These are phyloP conservation scores for Diaporthe nobilis DNA, from an alignment of 2,329 filamentous ascomycete species.

Conservation along the genomic window DNA sequence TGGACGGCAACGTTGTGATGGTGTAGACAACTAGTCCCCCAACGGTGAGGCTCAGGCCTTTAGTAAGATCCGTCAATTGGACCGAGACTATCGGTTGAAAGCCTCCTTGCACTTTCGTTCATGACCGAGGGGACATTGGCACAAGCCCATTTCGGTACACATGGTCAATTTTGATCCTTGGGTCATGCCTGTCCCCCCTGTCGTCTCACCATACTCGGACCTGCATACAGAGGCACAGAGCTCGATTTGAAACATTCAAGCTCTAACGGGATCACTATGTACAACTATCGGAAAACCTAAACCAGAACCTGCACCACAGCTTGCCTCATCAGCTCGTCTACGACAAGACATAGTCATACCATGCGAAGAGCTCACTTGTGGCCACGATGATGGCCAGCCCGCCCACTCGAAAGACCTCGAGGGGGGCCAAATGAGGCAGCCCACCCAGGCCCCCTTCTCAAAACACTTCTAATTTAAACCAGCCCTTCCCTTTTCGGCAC, in stretches of 20 bases:
- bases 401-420: neutral
- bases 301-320: neutral
- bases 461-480: slow-evolving; percentile 20
- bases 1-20: neutral
- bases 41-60: neutral
- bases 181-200: slow-evolving; percentile 2
- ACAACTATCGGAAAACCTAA: neutral
- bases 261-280: neutral
- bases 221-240: slow-evolving; percentile 5
- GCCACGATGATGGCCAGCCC: neutral
- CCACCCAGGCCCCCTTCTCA: slow-evolving; percentile 21
- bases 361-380: neutral
- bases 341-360: neutral
- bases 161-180: slow-evolving; percentile 16
- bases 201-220: neutral
- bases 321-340: neutral
- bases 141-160: slow-evolving; percentile 23
- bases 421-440: slow-evolving; percentile 31
- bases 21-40: neutral
- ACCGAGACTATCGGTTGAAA: neutral
- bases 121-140: neutral
- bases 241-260: slow-evolving; percentile 13
- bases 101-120: neutral
- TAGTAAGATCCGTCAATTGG: neutral
- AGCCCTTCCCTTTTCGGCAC: slow-evolving; percentile 19